Evolutionary conservation across 257 asterid genomes (phyloP), one percentile per base, ranked within the genome.

Genomic region (Solanum medicagineum): DNA sequence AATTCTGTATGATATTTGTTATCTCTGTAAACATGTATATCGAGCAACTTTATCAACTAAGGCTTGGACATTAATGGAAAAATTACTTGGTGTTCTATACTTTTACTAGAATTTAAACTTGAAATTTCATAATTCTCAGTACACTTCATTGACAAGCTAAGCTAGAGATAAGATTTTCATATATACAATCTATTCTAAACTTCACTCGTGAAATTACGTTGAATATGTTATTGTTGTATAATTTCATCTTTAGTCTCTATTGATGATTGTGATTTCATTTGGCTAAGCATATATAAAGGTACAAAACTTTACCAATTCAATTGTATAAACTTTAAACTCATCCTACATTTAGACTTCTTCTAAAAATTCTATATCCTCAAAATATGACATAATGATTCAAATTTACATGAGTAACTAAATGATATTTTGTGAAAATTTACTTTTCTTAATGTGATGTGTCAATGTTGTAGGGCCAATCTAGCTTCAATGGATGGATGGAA

Each of bases 161-260:
- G 6, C n/a, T 4, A n/a, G 66, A 12, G 5, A 10, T n/a, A n/a
- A 22, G 15, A 4, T 59, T 9, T 9, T 0, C 0, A 0, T 20
- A 57, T 4, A 13, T 12, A 0, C 5, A 14, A 49, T 49, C 5
- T 49, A 4, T 49, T 49, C 4, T 51, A 51, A 4, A 51, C 16
- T 1, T 0, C 42, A 36, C 42, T 36, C 6, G 40, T 36, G 40
- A 36, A 36, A 4, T 36, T 36, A 36, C 6, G 6, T 36, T 3
- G 1, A 11, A 51, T 12, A 11, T 51, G 15, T 11, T 51, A 12
- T 4, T 51, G 8, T 14, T 1, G 19, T 53, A 53, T 1, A 14
- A 53, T 59, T 9, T 24, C 17, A 20, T 0, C 8, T 29, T 66
- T 66, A 14, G 15, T 29, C 45, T 32, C 74, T 66, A 14, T 68